Evolutionary conservation across 257 asterid species (phyloP).

Genomic region (Primulina eburnea): DNA sequence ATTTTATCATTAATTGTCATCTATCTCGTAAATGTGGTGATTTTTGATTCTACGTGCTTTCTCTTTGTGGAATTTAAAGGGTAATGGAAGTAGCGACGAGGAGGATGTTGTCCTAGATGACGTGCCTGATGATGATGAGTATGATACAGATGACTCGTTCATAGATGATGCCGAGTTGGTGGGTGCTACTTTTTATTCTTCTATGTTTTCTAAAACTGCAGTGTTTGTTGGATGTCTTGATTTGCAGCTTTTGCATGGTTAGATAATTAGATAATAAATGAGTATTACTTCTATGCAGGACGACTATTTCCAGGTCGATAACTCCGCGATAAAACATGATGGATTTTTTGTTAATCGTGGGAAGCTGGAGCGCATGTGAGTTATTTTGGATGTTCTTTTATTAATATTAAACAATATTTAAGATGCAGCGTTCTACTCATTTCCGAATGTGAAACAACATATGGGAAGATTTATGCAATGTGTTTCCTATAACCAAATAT

Average conservation of each 20-base stretch:
- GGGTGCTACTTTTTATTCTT: conserved; percentile 24
- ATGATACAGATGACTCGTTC: conserved; percentile 96
- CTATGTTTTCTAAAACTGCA: neutral
- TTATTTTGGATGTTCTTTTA: conserved; percentile 10
- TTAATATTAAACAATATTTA: neutral
- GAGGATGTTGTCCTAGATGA: conserved; percentile 82
- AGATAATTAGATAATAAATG: conserved; percentile 8
- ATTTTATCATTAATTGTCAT: neutral
- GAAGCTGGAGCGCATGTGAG: conserved; percentile 88
- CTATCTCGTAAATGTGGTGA: neutral
- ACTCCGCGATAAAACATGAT: conserved; percentile 86
- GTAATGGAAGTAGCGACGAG: conserved; percentile 89
- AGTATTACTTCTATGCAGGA: conserved; percentile 56
- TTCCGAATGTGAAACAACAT: neutral
- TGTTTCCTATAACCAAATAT: neutral
- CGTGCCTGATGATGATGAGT: conserved; percentile 94
- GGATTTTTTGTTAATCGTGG: conserved; percentile 98
- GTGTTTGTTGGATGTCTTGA: neutral
- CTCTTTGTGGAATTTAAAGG: conserved; percentile 38
- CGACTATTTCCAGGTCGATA: conserved; percentile 95
- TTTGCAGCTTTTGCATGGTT: conserved; percentile 18
- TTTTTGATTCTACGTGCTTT: neutral
- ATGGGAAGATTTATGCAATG: neutral
- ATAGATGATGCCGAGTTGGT: conserved; percentile 97
- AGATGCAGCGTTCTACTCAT: neutral